phyloP scores from a whole-genome alignment of 1,284 basidiomycete genomes.

The Anthracocystis setariae region DNA sequence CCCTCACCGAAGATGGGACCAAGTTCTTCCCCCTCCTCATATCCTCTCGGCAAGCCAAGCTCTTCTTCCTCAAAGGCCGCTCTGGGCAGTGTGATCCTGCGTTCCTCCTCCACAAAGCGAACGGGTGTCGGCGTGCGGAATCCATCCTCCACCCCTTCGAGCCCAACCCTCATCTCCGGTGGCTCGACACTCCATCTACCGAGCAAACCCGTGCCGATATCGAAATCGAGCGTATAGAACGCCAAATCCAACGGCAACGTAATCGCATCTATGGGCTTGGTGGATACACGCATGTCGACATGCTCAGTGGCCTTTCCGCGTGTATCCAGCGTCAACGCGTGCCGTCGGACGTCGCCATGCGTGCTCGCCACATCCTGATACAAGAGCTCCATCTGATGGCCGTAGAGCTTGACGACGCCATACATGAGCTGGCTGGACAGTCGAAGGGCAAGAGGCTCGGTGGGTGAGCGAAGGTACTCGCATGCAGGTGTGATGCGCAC shows the following conservation, averaged over 20 bases:
- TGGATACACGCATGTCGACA: constrained; percentile 42
- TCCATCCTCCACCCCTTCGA: constrained; percentile 11
- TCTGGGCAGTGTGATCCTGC: constrained; percentile 36
- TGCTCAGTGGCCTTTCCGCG: background rate
- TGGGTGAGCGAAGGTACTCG: constrained; percentile 29
- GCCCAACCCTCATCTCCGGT: background rate
- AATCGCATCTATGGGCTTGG: constrained; percentile 25
- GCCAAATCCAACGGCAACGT: constrained; percentile 34
- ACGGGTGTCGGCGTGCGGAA: constrained; percentile 31
- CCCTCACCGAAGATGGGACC: constrained; percentile 4
- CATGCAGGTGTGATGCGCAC: constrained; percentile 46
- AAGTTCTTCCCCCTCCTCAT: constrained; percentile 23
- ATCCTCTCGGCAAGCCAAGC: constrained; percentile 23
- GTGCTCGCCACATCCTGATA: constrained; percentile 32
- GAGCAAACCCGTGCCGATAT: constrained; percentile 7
- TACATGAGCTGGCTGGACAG: constrained; percentile 55
- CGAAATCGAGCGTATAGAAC: constrained; percentile 48
- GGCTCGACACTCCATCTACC: constrained; percentile 26
- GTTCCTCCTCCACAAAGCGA: constrained; percentile 28
- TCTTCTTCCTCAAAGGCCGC: constrained; percentile 39
- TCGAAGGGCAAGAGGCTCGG: constrained; percentile 56
- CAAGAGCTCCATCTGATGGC: constrained; percentile 36
- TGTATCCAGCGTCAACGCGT: constrained; percentile 2
- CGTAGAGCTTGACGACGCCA: constrained; percentile 54
- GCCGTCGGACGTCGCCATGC: constrained; percentile 35